Conservation (phyloP, 2,329 filamentous ascomycete genomes). For the Colletotrichum sp. region DNA sequence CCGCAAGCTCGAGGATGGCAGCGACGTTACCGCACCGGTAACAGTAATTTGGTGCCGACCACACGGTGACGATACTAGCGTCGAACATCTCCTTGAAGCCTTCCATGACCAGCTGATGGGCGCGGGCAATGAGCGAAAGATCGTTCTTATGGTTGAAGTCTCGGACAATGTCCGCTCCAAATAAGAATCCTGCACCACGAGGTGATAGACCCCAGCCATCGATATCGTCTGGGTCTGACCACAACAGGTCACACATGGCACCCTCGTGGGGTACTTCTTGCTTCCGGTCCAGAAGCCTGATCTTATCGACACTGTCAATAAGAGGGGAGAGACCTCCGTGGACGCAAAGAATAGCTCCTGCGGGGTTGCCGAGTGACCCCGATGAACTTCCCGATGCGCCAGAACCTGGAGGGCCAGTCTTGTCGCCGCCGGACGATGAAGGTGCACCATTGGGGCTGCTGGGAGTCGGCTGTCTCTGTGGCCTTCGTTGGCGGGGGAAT, state of each 20-base stretch:
- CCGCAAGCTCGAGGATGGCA: constrained; percentile 89
- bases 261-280: constrained; percentile 99
- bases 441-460: constrained; percentile 31
- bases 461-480: constrained; percentile 26
- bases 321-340: constrained; percentile 92
- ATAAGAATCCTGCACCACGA: constrained; percentile 92
- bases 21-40: constrained; percentile 96
- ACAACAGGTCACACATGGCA: constrained; percentile 97
- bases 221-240: constrained; percentile 98
- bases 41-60: constrained; percentile 97
- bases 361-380: constrained; percentile 68
- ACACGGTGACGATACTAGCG: constrained; percentile 95
- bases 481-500: constrained; percentile 56
- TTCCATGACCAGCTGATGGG: constrained; percentile 98
- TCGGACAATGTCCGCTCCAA: constrained; percentile 94
- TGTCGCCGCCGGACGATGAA: constrained; percentile 38
- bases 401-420: constrained; percentile 78
- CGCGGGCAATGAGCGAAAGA: constrained; percentile 87
- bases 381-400: constrained; percentile 75
- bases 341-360: constrained; percentile 90
- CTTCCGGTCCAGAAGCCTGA: constrained; percentile 91
- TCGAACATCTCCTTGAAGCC: constrained; percentile 99
- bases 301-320: constrained; percentile 94
- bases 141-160: constrained; percentile 96
- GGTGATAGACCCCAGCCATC: constrained; percentile 96